phyloP scores from a whole-genome alignment of 352 stramenopile species.

The Phytophthora crassamura region DNA sequence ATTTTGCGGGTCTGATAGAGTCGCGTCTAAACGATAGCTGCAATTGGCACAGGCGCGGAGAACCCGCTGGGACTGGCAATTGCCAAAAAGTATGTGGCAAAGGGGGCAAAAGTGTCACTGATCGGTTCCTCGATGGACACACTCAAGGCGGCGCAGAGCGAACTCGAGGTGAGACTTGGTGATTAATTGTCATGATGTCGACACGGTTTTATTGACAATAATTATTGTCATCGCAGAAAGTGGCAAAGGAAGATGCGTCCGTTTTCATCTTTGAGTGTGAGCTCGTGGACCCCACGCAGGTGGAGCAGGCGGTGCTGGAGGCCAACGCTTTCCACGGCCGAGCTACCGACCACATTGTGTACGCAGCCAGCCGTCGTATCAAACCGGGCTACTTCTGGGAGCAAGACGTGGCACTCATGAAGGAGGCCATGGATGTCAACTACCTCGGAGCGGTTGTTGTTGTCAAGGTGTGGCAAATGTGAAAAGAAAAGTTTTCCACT shows the following conservation, averaged over 20 bases:
- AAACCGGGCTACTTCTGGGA: constrained; percentile 57
- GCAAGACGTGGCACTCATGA: constrained; percentile 54
- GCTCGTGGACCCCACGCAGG: constrained; percentile 40
- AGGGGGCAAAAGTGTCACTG: constrained; percentile 62
- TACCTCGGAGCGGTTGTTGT: constrained; percentile 68
- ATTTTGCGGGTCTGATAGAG: not conserved
- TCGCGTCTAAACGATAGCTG: constrained; percentile 5
- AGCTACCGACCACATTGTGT: constrained; percentile 70
- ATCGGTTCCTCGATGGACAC: constrained; percentile 46
- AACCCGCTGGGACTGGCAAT: constrained; percentile 61
- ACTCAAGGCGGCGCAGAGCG: constrained; percentile 43
- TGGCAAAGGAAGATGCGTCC: constrained; percentile 12
- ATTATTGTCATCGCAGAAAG: constrained; percentile 20
- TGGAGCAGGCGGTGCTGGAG: constrained; percentile 49
- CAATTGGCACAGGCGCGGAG: constrained; percentile 35
- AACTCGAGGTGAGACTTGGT: constrained; percentile 36
- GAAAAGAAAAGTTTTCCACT: not conserved
- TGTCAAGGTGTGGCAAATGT: constrained; percentile 43
- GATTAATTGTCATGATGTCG: not conserved
- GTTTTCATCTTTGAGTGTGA: constrained; percentile 57
- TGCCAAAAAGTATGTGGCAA: constrained; percentile 62
- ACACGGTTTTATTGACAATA: constrained; percentile 2
- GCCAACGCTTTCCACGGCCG: constrained; percentile 67
- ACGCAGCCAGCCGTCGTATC: constrained; percentile 38
- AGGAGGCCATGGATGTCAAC: constrained; percentile 60